Evolutionary conservation across 1,284 basidiomycete species (phyloP), one percentile per base, ranked within the genome.

Genomic region (Leccinum griseonigrum): DNA sequence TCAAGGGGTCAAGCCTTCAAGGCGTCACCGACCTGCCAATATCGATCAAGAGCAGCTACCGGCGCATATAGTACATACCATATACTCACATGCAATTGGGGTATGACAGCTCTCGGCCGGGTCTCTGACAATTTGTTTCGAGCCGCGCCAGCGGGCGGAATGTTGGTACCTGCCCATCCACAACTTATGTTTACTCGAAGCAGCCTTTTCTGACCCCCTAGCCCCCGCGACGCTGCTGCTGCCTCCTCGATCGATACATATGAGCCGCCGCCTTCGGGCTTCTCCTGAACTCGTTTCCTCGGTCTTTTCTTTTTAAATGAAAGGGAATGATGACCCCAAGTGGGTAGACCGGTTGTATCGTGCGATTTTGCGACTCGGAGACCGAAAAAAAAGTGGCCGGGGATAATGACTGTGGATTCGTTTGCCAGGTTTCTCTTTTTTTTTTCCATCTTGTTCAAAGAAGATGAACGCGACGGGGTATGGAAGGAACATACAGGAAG

Each of bases 321-420:
- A 46, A 46, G 3, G 3, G 22, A 11, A 46, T n/a, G 26, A 16
- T n/a, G 26, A 16, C 26, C 28, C 32, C 29, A 65, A 62, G 18
- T n/a, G 18, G 64, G 54, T 13, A 57, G 48, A 58, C 63, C 63
- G 63, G 64, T 66, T 58, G 31, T 55, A 55, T 64, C 63, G 63
- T 63, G 61, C 5, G 64, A 63, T 28, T 63, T 59, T 6, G 36
- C 7, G n/a, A 46, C 43, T 22, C 43, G 43, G 18, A 36, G 29
- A 48, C 28, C n/a, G 28, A 34, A 50, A 62, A 48, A 29, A 50
- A 14, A 51, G 28, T 29, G 28, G 22, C 22, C 22, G 22, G 22
- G 28, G 29, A 29, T 29, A 7, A 51, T 16, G 26, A 10, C 40
- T 43, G 2, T n/a, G 40, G 0, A n/a, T n/a, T 40, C 8, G 16